Percentiles rank a stretch among this genome's conserved stretches.
phyloP scores from a whole-genome alignment of 345 rosid genomes.

The Arabidopsis suecica region DNA sequence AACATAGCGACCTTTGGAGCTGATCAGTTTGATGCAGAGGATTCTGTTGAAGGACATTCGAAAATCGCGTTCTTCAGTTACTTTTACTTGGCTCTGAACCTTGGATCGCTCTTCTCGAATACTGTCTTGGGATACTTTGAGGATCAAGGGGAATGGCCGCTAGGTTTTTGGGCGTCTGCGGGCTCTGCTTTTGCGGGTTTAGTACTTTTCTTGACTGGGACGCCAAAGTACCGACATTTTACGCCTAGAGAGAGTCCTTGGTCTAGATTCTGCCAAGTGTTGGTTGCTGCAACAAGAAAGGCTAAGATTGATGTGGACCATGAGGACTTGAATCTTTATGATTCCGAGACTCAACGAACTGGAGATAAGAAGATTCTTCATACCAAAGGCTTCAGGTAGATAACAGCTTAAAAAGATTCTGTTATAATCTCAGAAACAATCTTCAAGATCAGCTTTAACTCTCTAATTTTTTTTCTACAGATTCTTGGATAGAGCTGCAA shows the following conservation, averaged over 20 bases:
- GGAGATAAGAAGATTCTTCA: slow-evolving; percentile 75
- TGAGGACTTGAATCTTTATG: slow-evolving; percentile 55
- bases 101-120: slow-evolving; percentile 92
- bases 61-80: slow-evolving; percentile 92
- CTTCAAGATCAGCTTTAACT: slow-evolving; percentile 16
- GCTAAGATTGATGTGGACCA: slow-evolving; percentile 52
- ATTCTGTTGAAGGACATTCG: slow-evolving; percentile 77
- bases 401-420: slow-evolving; percentile 11
- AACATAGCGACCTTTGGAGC: slow-evolving; percentile 95
- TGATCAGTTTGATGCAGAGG: slow-evolving; percentile 93
- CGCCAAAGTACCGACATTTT: slow-evolving; percentile 79
- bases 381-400: slow-evolving; percentile 81
- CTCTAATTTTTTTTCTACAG: slow-evolving; percentile 43
- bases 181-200: slow-evolving; percentile 78
- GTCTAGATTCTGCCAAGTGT: slow-evolving; percentile 77
- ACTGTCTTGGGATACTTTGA: slow-evolving; percentile 87
- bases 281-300: slow-evolving; percentile 74
- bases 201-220: slow-evolving; percentile 70
- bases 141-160: slow-evolving; percentile 80
- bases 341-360: slow-evolving; percentile 42
- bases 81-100: slow-evolving; percentile 88
- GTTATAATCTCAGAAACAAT: neutral
- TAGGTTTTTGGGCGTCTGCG: slow-evolving; percentile 89
- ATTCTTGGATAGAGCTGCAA: slow-evolving; percentile 92
- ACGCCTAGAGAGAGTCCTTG: slow-evolving; percentile 83